These are phyloP conservation scores for Cornus controversa DNA, from an alignment of 148 eudicot genomes.

Conservation along the genomic window DNA sequence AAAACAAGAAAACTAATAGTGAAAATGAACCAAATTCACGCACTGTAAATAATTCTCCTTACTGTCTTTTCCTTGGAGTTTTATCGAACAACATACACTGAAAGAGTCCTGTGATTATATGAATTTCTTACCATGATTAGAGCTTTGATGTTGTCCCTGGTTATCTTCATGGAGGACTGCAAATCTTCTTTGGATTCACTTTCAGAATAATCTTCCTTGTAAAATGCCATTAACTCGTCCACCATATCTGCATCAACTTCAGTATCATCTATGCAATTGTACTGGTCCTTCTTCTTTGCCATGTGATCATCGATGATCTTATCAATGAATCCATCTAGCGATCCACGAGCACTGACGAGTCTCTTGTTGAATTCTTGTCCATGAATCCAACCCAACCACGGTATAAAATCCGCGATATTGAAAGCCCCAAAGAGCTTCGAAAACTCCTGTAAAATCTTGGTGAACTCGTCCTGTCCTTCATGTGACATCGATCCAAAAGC, in stretches of 20 bases:
- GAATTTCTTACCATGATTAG: constrained; percentile 26
- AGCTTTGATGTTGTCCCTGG: constrained; percentile 31
- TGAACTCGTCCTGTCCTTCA: constrained; percentile 30
- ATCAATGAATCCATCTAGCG: constrained; percentile 31
- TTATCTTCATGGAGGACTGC: neutral
- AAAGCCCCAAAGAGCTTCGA: constrained; percentile 35
- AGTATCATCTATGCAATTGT: neutral
- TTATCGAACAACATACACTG: too few species aligned
- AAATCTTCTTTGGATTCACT: neutral
- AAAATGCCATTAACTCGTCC: neutral
- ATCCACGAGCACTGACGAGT: constrained; percentile 24
- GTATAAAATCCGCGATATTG: constrained; percentile 30
- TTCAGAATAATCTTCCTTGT: neutral
- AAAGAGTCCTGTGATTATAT: too few species aligned
- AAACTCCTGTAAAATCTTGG: constrained; percentile 33
- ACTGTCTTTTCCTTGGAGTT: too few species aligned
- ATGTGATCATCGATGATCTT: constrained; percentile 29
- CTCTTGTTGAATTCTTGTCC: constrained; percentile 9
- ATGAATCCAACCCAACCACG: constrained; percentile 23
- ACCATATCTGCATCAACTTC: constrained; percentile 9
- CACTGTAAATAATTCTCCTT: too few species aligned
- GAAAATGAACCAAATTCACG: too few species aligned
- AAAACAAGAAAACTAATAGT: too few species aligned
- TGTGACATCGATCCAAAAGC: constrained; percentile 32
- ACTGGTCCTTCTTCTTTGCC: neutral